Conservation (phyloP, 352 stramenopile species). For the Elongisporangium prolatum region DNA sequence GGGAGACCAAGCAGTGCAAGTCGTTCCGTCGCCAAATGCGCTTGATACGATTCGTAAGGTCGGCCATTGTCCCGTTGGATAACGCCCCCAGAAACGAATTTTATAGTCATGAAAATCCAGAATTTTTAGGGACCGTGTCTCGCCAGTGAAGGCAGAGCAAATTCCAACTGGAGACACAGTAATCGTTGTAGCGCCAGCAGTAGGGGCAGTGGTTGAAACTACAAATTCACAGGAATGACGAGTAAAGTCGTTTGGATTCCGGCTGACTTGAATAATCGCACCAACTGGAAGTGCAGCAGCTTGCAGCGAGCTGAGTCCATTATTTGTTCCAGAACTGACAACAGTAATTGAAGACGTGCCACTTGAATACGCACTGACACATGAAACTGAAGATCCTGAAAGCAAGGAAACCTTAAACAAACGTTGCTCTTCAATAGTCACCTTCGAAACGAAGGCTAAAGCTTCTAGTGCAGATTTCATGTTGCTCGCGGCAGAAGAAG, state of each 20-base stretch:
- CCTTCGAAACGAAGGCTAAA: conserved; percentile 38
- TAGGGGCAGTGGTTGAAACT: conserved; percentile 11
- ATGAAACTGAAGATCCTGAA: conserved; percentile 26
- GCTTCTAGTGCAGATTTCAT: conserved; percentile 33
- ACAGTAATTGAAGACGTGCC: conserved; percentile 24
- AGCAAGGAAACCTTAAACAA: conserved; percentile 62
- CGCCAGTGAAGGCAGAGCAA: conserved; percentile 38
- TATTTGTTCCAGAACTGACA: conserved; percentile 13
- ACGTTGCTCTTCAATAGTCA: conserved; percentile 42
- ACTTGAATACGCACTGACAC: conserved; percentile 39
- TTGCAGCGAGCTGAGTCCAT: conserved; percentile 28
- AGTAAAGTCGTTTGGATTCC: conserved; percentile 65
- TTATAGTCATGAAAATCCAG: conserved; percentile 72
- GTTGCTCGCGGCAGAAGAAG: conserved; percentile 13
- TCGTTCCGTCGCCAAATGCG: conserved; percentile 24
- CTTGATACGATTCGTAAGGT: conserved; percentile 47
- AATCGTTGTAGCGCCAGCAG: conserved; percentile 16
- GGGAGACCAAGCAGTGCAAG: conserved; percentile 33
- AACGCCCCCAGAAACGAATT: conserved; percentile 61
- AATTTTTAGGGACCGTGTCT: conserved; percentile 45
- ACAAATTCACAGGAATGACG: conserved; percentile 59
- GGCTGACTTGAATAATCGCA: conserved; percentile 65
- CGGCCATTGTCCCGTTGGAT: conserved; percentile 68
- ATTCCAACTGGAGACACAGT: conserved; percentile 19
- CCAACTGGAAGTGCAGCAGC: conserved; percentile 17